A percentile compares a stretch with the other conserved stretches of the same genome.
Evolutionary conservation across 176 grass and related monocot genomes (phyloP).

Genomic region (Oryza officinalis): DNA sequence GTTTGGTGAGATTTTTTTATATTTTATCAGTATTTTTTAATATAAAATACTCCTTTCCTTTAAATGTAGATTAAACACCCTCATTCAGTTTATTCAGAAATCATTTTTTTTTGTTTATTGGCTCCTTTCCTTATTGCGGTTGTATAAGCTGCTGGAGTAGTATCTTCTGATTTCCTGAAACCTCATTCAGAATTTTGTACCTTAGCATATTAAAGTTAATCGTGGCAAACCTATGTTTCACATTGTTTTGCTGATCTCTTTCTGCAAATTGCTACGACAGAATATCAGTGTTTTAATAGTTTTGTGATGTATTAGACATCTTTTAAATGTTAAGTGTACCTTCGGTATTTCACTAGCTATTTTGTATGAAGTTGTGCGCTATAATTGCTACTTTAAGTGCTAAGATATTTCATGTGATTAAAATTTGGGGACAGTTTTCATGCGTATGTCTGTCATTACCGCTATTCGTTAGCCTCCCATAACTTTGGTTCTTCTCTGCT

Average conservation of each 20-base stretch:
- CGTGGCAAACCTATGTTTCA: neutral
- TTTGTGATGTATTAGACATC: neutral
- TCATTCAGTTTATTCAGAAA: neutral
- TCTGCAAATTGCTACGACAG: neutral
- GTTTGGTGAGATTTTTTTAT: conserved; percentile 75
- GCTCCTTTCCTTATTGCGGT: neutral
- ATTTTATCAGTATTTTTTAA: conserved; percentile 31
- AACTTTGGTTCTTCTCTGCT: neutral
- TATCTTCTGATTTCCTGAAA: neutral
- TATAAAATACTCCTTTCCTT: conserved; percentile 7
- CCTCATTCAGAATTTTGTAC: neutral
- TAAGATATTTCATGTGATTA: neutral
- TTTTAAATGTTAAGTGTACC: conserved; percentile 12
- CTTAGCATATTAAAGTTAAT: neutral
- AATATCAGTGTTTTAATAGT: neutral
- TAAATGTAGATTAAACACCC: neutral
- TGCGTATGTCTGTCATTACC: conserved; percentile 15
- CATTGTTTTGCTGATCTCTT: neutral
- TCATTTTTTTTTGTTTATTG: neutral
- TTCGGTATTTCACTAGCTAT: neutral
- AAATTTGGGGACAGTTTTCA: conserved; percentile 2
- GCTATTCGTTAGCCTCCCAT: neutral
- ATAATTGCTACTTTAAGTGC: conserved; percentile 9
- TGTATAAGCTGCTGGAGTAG: conserved; percentile 2
- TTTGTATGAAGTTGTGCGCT: neutral